phyloP scores from a whole-genome alignment of 805 yeast species.

The Starmerella asiatica region DNA sequence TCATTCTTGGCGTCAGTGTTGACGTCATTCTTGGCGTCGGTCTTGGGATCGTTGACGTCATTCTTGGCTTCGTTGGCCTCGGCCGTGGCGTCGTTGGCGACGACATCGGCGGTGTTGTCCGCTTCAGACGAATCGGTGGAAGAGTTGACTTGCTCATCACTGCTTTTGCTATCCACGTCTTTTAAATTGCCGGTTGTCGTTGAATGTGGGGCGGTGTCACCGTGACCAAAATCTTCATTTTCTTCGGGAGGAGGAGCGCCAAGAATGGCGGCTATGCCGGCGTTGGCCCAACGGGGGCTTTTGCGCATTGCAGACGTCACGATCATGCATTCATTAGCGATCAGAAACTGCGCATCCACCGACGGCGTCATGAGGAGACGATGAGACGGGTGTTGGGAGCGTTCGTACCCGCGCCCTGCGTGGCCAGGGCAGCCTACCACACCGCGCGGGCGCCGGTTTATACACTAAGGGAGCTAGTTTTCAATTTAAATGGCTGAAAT shows the following conservation, averaged over 20 bases:
- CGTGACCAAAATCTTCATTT: constrained; percentile 24
- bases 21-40: neutral
- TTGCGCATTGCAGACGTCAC: constrained; percentile 84
- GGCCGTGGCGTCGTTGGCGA: neutral
- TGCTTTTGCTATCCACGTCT: neutral
- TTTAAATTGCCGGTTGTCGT: too few species aligned
- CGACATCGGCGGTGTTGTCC: neutral
- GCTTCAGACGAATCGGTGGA: neutral
- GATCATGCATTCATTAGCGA: constrained; percentile 76
- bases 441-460: too few species aligned
- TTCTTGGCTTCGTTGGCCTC: neutral
- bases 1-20: neutral
- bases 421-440: too few species aligned
- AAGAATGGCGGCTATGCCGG: constrained; percentile 74
- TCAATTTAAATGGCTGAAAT: too few species aligned
- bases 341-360: constrained; percentile 38
- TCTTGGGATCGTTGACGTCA: neutral
- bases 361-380: too few species aligned
- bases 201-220: constrained; percentile 24
- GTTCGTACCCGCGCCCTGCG: too few species aligned
- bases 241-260: constrained; percentile 41
- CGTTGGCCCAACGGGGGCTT: constrained; percentile 58
- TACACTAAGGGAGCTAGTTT: too few species aligned
- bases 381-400: too few species aligned
- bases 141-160: neutral